Base-by-base conservation (phyloP, 768 basidiomycete species). In the Stropharia rugosoannulata region DNA sequence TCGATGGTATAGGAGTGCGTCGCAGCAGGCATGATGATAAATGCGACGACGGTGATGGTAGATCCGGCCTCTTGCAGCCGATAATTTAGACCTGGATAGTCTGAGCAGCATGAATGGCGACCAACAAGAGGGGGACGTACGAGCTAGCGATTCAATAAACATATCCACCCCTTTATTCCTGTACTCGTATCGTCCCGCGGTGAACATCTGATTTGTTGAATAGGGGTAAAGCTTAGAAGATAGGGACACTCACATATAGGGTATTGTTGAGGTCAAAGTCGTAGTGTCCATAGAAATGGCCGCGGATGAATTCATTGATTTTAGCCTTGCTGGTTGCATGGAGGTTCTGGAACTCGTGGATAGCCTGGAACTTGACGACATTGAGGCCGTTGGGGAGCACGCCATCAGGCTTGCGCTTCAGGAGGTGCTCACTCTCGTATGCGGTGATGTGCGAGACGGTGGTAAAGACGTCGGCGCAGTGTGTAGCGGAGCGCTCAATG, bases 111-210 rank as follows among this genome's bases (percentile, higher is more conserved):
- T 46, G 40, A 36, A 25, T 39, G 49, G 12, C 19, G 35, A n/a
- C 37, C 45, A 42, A 51, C 37, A 38, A 49, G 45, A 46, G 43
- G 38, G 39, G 37, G 36, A 71, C 82, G 44, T 61, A 85, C 96
- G 92, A 27, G 96, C 97, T 54, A 99, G 84, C 15, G 89, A 82
- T 74, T 99, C 97, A 62, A 99, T 96, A 70, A 98, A 99, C 96
- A 99, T 97, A 69, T 99, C 97, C 29, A 98, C 95, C 54, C 97
- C 97, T 77, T 99, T 99, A 79, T 99, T 99, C 40, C 97, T 83
- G 72, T 97, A 99, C 71, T 99, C 97, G 72, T 99, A 99, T 42
- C 97, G 85, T 40, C 97, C 97, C n/a, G 97, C 97, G 13, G 94
- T 98, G 75, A 99, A 99, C 83, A 98, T 86, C 91, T 97, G 67